These are phyloP conservation scores for Calycina herbarum DNA, from an alignment of 2,329 filamentous ascomycete genomes.

Conservation along the genomic window DNA sequence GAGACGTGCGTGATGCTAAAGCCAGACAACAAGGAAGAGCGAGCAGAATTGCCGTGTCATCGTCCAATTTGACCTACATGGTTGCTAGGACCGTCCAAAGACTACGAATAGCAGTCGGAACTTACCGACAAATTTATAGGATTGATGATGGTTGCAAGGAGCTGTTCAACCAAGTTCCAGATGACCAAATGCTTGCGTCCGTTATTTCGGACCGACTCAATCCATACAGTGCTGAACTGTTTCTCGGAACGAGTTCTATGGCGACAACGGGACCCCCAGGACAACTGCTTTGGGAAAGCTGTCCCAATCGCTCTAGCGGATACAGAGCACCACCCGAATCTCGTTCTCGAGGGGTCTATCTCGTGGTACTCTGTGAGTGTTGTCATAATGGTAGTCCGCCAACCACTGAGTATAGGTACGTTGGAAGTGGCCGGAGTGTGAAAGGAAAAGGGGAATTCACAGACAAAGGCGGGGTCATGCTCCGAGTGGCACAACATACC, in stretches of 20 bases:
- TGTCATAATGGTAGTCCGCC: background rate
- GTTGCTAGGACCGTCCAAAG: background rate
- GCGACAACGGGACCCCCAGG: background rate
- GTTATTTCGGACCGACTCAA: background rate
- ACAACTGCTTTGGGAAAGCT: background rate
- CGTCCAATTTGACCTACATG: background rate
- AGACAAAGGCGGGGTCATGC: constrained; percentile 4
- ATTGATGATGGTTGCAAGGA: background rate
- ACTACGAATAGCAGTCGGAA: background rate
- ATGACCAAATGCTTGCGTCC: background rate
- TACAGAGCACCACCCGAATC: background rate
- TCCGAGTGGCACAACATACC: constrained; percentile 5
- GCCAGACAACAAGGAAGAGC: background rate
- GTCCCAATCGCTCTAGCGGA: background rate
- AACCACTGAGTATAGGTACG: background rate
- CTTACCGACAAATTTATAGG: background rate
- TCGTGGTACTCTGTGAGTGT: background rate
- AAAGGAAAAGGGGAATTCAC: background rate
- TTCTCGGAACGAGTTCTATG: background rate
- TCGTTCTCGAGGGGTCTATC: background rate
- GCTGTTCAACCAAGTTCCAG: background rate
- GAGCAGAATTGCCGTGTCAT: background rate
- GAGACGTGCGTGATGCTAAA: background rate
- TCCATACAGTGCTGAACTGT: background rate
- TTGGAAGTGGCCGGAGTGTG: constrained; percentile 4